Evolutionary conservation across 2,329 filamentous ascomycete species (phyloP), one percentile per base, ranked within the genome.

Genomic region (Colletotrichum neosansevieriae): DNA sequence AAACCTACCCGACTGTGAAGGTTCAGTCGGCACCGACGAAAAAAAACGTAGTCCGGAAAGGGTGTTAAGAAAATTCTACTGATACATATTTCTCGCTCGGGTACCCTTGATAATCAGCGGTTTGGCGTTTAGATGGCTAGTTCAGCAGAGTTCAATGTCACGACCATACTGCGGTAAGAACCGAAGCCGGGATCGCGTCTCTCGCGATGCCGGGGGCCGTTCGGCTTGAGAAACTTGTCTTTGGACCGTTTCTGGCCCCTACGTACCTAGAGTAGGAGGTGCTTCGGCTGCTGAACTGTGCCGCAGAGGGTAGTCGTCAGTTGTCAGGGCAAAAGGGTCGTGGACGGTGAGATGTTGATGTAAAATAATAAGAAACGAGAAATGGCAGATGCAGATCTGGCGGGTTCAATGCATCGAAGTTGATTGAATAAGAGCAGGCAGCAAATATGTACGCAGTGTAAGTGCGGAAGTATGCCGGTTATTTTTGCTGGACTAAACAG

Each of bases 131-230:
- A 42, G 53, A 65, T 32, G 61, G 62, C 32, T 19, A 49, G 53
- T 65, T 54, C 38, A 64, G 65, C 53, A 66, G 13, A 57, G 61
- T 65, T 65, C 60, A 47, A 64, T 15, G 50, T 47, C n/a, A 58
- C 56, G 54, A 32, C 62, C 47, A 54, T 38, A n/a, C n/a, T n/a
- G n/a, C n/a, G n/a, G n/a, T n/a, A 58, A 60, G 53, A 64, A 38
- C 59, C 44, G 21, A 53, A 58, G 53, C 40, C 38, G 15, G 60
- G 65, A 54, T 54, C 42, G 45, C 45, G 19, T 40, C 44, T 32
- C 15, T 24, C 40, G 6, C 19, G 40, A 10, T 29, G 49, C 40
- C 42, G 15, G 50, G 65, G 53, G 40, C 29, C 51, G 36, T 45
- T 53, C 36, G 50, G 47, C 40, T 58, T 58, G 24, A 47, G 53